Percentiles rank a stretch among this genome's conserved stretches.
Evolutionary conservation across 2,329 filamentous ascomycete genomes (phyloP).

Genomic region (Paecilomyces sp.): DNA sequence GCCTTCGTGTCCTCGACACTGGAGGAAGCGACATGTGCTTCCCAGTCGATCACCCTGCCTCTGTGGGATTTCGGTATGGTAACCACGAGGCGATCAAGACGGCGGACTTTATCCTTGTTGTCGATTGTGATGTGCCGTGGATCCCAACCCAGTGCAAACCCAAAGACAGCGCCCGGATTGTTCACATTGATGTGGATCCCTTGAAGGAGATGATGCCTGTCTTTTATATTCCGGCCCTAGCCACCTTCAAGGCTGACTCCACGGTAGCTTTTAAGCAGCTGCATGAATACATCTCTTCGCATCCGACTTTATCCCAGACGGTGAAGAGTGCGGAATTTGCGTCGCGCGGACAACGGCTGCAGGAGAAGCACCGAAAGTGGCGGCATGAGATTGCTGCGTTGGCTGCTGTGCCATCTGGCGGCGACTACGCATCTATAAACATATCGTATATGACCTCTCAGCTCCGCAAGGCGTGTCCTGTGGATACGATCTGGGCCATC

Average conservation of each 20-base stretch:
- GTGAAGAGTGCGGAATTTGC: constrained; percentile 34
- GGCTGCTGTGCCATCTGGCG: constrained; percentile 45
- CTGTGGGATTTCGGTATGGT: constrained; percentile 66
- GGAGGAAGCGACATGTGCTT: constrained; percentile 49
- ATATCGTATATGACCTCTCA: constrained; percentile 51
- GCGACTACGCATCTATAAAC: constrained; percentile 56
- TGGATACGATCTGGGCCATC: constrained; percentile 66
- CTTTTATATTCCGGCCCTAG: constrained; percentile 61
- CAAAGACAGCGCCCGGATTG: constrained; percentile 48
- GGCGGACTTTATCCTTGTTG: constrained; percentile 75
- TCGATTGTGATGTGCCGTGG: constrained; percentile 92
- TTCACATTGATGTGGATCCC: constrained; percentile 61
- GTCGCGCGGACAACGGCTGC: constrained; percentile 48
- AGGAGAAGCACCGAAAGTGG: constrained; percentile 51
- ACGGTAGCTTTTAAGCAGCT: constrained; percentile 63
- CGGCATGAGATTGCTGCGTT: constrained; percentile 53
- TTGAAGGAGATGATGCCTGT: constrained; percentile 68
- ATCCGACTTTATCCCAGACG: constrained; percentile 36
- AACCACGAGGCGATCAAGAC: constrained; percentile 64
- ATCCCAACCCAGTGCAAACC: constrained; percentile 69
- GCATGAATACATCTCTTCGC: constrained; percentile 50
- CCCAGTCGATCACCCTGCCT: constrained; percentile 44
- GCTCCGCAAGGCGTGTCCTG: constrained; percentile 51
- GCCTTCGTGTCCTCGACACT: constrained; percentile 45
- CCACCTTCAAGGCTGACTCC: constrained; percentile 61